A percentile compares a stretch with the other conserved stretches of the same genome.
phyloP scores from a whole-genome alignment of 352 stramenopile genomes.

The Phytophthora kernoviae region DNA sequence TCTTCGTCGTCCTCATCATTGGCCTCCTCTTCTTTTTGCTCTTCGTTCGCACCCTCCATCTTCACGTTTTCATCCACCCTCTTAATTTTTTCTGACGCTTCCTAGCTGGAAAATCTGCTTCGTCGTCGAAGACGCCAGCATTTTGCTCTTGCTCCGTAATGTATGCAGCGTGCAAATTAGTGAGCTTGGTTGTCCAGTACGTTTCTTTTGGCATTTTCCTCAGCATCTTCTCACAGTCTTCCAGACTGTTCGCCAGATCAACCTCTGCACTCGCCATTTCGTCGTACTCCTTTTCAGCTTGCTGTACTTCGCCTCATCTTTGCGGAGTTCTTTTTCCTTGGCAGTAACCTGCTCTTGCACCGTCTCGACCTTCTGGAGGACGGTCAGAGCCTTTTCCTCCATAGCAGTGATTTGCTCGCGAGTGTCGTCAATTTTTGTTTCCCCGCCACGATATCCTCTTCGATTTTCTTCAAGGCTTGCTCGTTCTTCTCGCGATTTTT shows the following conservation, averaged over 20 bases:
- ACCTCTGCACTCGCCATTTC: conserved; percentile 92
- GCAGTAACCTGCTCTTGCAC: conserved; percentile 89
- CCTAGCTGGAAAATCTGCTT: conserved; percentile 38
- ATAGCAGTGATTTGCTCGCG: conserved; percentile 91
- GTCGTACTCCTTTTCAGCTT: conserved; percentile 92
- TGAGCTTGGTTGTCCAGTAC: conserved; percentile 85
- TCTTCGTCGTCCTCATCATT: conserved; percentile 39
- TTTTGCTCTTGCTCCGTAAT: conserved; percentile 76
- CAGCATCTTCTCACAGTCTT: conserved; percentile 92
- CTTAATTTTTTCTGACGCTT: conserved; percentile 59
- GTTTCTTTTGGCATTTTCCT: conserved; percentile 92
- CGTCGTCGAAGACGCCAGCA: conserved; percentile 72
- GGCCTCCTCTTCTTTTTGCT: conserved; percentile 39
- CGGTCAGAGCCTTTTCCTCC: conserved; percentile 91
- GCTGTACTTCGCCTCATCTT: conserved; percentile 79
- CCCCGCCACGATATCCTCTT: conserved; percentile 78
- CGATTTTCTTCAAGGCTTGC: conserved; percentile 61
- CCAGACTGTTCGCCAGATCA: conserved; percentile 92
- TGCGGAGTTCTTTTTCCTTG: conserved; percentile 83
- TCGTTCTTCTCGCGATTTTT: conserved; percentile 82
- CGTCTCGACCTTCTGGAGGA: conserved; percentile 92
- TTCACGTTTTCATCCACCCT: conserved; percentile 26
- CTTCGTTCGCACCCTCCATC: conserved; percentile 30
- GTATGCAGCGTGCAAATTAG: conserved; percentile 65
- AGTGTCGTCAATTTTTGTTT: conserved; percentile 86